Base-by-base conservation (phyloP, 345 rosid genomes). In the Arabidopsis suecica region DNA sequence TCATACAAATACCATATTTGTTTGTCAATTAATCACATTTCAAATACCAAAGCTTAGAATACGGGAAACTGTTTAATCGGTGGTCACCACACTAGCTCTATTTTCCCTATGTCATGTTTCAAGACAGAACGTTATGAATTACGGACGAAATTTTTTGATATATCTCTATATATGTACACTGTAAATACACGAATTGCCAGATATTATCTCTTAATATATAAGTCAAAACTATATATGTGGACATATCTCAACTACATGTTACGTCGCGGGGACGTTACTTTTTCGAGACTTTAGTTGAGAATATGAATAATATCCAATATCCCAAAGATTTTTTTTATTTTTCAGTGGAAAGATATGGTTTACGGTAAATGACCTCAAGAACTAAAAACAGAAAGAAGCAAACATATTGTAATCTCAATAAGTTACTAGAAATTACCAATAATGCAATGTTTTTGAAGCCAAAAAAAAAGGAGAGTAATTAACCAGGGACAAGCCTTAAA, bases 41-140 rank as follows among this genome's bases (percentile, higher is more conserved):
- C 56, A n/a, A 32, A 32, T 58, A 58, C 63, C 72, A 58, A 71
- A 42, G 58, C 81, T 58, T 59, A 22, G 7, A 58, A 20, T 72
- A 16, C 45, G 60, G 80, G 34, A 5, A 57, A 65, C 38, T 65
- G 72, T 71, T 57, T 47, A 9, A 54, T 63, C 18, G 34, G 5
- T 53, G 32, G 70, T 62, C 80, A 62, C 69, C 73, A 38, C 47
- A 67, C 44, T 60, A 40, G 45, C 50, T 41, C 6, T 42, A 36
- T 56, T 41, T 53, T 32, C 20, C 11, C 7, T 5, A 23, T 41
- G 48, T 38, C 53, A 42, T 44, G 65, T 65, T 64, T 63, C 44
- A 20, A 40, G 44, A 41, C 55, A 53, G 1, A 37, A 20, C 25
- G 32, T 41, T 14, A 33, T 42, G 16, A 63, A 33, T 54, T 42